Conservation (phyloP, 768 basidiomycete species). For the Hypsizygus marmoreus region DNA sequence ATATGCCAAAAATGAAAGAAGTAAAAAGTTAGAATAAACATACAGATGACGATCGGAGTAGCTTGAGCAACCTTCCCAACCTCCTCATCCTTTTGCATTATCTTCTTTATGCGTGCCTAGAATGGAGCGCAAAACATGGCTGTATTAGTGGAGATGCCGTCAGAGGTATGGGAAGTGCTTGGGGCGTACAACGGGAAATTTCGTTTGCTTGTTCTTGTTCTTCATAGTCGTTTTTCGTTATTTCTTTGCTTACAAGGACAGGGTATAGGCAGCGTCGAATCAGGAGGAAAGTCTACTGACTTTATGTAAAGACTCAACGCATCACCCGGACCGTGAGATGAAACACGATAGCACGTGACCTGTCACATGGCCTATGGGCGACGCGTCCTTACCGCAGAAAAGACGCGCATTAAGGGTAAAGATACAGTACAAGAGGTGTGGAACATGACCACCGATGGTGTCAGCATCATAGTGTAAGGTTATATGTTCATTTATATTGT, state of each 20-base stretch:
- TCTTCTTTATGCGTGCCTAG: constrained; percentile 97
- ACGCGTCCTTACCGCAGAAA: too few species aligned
- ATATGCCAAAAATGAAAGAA: too few species aligned
- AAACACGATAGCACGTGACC: constrained; percentile 14
- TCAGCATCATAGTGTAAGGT: too few species aligned
- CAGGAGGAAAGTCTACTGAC: too few species aligned
- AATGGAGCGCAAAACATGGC: constrained; percentile 2
- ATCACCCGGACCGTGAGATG: too few species aligned
- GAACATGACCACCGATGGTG: too few species aligned
- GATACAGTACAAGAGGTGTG: too few species aligned
- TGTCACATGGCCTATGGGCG: too few species aligned
- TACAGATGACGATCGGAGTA: constrained; percentile 95
- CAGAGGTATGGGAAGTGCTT: not conserved
- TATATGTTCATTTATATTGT: too few species aligned
- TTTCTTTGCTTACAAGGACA: not conserved
- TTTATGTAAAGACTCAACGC: too few species aligned
- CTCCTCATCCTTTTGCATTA: constrained; percentile 99
- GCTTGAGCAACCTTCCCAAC: constrained; percentile 98
- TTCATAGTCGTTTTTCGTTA: constrained; percentile 61
- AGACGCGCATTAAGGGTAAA: too few species aligned
- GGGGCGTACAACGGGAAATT: constrained; percentile 81
- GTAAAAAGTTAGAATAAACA: constrained; percentile 30
- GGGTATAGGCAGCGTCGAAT: too few species aligned
- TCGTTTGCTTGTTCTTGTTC: constrained; percentile 89
- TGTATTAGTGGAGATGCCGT: not conserved